A percentile compares a stretch with the other conserved stretches of the same genome.
Conservation (phyloP, 2,329 filamentous ascomycete species). For the Nemania sp. region DNA sequence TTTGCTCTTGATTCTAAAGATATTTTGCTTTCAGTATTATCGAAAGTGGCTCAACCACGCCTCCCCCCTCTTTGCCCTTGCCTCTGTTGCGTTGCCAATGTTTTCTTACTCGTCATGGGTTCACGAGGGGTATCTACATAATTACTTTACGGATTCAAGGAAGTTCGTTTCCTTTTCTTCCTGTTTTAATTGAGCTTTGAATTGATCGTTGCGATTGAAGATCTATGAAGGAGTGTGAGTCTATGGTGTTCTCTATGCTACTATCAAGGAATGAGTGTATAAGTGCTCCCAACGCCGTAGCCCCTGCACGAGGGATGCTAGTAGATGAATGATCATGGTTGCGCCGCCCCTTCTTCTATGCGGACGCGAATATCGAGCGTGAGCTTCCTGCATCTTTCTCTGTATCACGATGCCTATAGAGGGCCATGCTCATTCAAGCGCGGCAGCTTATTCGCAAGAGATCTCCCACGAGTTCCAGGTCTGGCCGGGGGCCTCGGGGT, state of each 20-base stretch:
- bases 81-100: no score
- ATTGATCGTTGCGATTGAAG: slow-evolving; percentile 1
- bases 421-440: not conserved
- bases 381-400: no score
- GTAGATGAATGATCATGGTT: not conserved
- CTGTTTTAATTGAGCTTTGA: no score
- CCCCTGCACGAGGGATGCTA: slow-evolving; percentile 17
- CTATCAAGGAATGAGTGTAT: slow-evolving; percentile 14
- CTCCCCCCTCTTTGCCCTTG: no score
- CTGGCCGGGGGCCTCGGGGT: not conserved
- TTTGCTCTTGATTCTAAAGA: no score
- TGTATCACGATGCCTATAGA: no score
- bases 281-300: slow-evolving; percentile 12
- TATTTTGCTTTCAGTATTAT: no score
- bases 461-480: slow-evolving; percentile 26
- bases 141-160: no score
- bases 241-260: slow-evolving; percentile 1
- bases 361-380: not conserved
- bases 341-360: not conserved
- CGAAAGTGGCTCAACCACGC: no score
- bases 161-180: no score
- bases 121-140: no score
- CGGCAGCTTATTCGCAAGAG: slow-evolving; percentile 10
- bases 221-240: slow-evolving; percentile 8
- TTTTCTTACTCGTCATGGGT: no score